Evolutionary conservation across 345 rosid genomes (phyloP).

Genomic region (Cardiospermum halicacabum): DNA sequence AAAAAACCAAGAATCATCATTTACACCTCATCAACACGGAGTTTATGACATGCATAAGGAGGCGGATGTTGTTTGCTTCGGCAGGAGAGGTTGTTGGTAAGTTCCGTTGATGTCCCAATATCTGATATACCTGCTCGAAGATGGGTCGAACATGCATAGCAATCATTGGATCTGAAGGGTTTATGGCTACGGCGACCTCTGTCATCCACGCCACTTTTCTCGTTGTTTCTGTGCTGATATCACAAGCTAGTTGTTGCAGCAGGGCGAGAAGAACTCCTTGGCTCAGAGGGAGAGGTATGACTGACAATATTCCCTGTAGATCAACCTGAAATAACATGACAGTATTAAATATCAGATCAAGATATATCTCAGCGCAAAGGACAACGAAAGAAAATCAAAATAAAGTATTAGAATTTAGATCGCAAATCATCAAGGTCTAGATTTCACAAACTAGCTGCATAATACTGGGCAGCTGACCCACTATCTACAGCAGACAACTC

Average conservation of each 20-base stretch:
- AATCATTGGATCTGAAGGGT: constrained; percentile 55
- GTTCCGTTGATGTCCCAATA: constrained; percentile 45
- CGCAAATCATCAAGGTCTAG: neutral
- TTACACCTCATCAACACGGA: constrained; percentile 42
- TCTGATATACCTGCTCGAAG: constrained; percentile 62
- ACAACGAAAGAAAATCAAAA: neutral
- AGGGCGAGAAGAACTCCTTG: constrained; percentile 72
- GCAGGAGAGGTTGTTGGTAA: constrained; percentile 33
- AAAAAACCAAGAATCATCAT: constrained; percentile 39
- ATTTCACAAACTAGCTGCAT: neutral
- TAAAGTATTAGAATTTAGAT: neutral
- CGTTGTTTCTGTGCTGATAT: constrained; percentile 44
- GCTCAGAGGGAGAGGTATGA: constrained; percentile 48
- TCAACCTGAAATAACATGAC: constrained; percentile 41
- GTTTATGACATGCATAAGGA: constrained; percentile 57
- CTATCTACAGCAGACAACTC: neutral
- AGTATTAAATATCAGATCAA: neutral
- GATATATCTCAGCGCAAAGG: neutral
- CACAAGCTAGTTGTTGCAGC: constrained; percentile 74
- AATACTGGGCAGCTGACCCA: neutral
- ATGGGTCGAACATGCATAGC: constrained; percentile 51
- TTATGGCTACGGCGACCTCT: constrained; percentile 54
- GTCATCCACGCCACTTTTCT: constrained; percentile 68
- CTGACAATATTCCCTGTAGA: constrained; percentile 38
- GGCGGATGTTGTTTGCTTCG: constrained; percentile 40